Base-by-base conservation (phyloP, 2,329 filamentous ascomycete genomes). In the Nemania sp. region DNA sequence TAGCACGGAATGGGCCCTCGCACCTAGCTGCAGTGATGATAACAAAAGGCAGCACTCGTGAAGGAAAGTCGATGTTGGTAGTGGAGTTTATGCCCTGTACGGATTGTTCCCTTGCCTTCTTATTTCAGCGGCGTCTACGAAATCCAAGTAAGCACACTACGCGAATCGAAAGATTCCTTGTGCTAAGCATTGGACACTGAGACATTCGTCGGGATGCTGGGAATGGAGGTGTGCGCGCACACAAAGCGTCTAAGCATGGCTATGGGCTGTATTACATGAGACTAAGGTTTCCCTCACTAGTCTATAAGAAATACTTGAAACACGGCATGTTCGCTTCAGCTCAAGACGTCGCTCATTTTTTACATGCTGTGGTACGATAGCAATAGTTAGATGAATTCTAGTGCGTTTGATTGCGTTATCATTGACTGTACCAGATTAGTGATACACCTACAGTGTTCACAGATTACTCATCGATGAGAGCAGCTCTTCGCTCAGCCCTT, bases 241-340 rank as follows among this genome's bases (percentile, higher is more conserved):
- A 31, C 28, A 31, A 9, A 11, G 26, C 12, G 49, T 49, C 46
- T 47, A 31, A 39, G 31, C 45, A 46, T 34, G 37, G 43, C 28
- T 28, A 46, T 24, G 41, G 43, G 49, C 36, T 24, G 43, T 31
- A 46, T 37, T 39, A 56, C 39, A 49, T 39, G 43, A 52, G 43
- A 34, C n/a, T 52, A 28, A 43, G 26, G 31, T 14, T 14, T 50
- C 37, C 46, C 36, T 34, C 19, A 19, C 20, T 42, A 40, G 45
- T 54, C 42, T 44, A 22, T 24, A 41, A 47, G 41, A 44, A 49
- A 42, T 48, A 52, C 57, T 56, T 61, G 56, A 56, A 59, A 57
- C 47, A 60, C 31, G 47, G 43, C 44, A 56, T 49, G 26, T 55
- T 59, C 53, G 56, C 58, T 50, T 48, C 41, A 3, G 36, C 42